Percentiles rank a stretch among this genome's conserved stretches.
phyloP scores from a whole-genome alignment of 768 basidiomycete species.

The Termitomyces sp. region DNA sequence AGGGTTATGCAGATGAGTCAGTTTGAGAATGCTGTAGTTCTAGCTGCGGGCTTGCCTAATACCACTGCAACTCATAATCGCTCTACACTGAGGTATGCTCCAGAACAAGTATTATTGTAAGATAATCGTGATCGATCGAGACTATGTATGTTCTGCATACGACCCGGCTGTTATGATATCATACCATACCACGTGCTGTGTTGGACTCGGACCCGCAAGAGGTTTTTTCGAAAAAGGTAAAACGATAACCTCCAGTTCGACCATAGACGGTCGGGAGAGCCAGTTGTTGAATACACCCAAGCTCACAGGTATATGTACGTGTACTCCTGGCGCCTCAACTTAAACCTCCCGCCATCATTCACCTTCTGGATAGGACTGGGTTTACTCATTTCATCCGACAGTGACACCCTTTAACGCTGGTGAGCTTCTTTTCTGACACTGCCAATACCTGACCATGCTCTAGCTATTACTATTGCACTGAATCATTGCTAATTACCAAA shows the following conservation, averaged over 20 bases:
- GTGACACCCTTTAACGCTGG: neutral
- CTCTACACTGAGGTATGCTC: neutral
- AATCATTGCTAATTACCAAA: neutral
- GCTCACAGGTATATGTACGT: neutral
- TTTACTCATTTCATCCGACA: neutral
- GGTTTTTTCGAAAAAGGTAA: no score
- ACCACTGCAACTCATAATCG: neutral
- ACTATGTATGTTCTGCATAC: neutral
- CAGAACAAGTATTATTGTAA: neutral
- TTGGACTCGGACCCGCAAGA: no score
- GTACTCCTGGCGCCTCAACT: no score
- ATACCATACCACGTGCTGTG: neutral
- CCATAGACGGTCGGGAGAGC: neutral
- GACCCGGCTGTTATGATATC: neutral
- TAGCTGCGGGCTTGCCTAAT: neutral
- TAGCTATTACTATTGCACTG: neutral
- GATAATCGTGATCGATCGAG: neutral
- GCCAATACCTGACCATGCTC: neutral
- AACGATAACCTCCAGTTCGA: neutral
- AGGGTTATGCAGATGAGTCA: neutral
- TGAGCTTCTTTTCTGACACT: neutral
- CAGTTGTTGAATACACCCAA: neutral
- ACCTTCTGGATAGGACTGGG: neutral
- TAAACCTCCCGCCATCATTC: neutral
- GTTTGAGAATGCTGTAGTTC: neutral